A percentile compares a stretch with the other conserved stretches of the same genome.
Evolutionary conservation across 176 grass and related monocot genomes (phyloP).

Genomic region (Carex pumila): DNA sequence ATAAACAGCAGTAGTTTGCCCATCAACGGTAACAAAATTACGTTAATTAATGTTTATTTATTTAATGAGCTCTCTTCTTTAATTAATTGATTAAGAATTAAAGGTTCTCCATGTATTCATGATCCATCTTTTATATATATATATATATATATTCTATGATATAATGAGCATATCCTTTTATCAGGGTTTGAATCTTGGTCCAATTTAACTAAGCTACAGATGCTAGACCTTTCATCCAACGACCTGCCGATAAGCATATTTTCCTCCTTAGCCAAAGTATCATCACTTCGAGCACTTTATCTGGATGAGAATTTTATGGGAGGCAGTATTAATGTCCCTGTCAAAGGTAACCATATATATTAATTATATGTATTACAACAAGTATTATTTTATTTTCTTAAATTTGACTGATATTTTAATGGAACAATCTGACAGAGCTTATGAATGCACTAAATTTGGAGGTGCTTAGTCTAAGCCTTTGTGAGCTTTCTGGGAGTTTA

Average conservation of each 20-base stretch:
- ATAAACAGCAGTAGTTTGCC: too few species aligned
- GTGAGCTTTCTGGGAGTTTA: neutral
- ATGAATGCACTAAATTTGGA: neutral
- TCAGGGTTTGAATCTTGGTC: neutral
- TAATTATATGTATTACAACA: too few species aligned
- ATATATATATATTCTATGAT: too few species aligned
- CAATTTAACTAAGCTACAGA: neutral
- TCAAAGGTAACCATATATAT: neutral
- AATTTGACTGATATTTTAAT: neutral
- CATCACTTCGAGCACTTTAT: neutral
- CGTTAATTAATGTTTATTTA: too few species aligned
- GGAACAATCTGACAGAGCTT: neutral
- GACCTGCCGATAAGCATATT: neutral
- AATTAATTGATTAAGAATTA: too few species aligned
- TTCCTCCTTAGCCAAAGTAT: neutral
- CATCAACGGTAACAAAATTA: too few species aligned
- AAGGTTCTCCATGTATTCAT: too few species aligned
- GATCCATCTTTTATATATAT: too few species aligned
- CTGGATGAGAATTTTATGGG: fast-evolving
- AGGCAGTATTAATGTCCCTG: neutral
- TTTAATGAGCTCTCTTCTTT: too few species aligned
- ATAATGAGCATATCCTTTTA: neutral
- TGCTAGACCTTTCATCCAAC: neutral
- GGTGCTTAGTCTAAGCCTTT: neutral
- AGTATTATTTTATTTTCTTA: neutral